Conservation (phyloP, 192 early-diverging fungal genomes). For the Rhizoclosmatium globosum region DNA sequence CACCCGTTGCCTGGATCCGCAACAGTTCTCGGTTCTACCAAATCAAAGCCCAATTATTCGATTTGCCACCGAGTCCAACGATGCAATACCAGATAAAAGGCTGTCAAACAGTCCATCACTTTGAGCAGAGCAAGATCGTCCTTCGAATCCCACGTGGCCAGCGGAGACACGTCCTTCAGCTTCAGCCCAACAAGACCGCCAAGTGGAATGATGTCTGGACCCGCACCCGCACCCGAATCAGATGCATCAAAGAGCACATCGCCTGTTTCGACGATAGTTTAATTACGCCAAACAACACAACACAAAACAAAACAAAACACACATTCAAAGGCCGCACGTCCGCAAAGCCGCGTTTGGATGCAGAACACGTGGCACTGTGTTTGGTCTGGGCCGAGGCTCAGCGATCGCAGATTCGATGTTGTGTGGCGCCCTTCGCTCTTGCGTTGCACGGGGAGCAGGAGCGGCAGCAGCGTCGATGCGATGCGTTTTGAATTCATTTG, state of each 20-base stretch:
- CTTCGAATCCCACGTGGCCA: background rate
- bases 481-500: background rate
- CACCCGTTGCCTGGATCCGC: background rate
- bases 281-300: background rate
- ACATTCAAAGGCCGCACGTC: background rate
- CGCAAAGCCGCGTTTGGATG: background rate
- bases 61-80: background rate
- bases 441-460: conserved; percentile 75
- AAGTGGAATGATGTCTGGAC: background rate
- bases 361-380: background rate
- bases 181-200: background rate
- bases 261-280: background rate
- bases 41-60: background rate
- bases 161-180: conserved; percentile 1
- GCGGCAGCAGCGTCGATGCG: conserved; percentile 34
- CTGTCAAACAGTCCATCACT: background rate
- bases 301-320: background rate
- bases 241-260: background rate
- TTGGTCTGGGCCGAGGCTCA: background rate
- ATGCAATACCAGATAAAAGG: background rate
- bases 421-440: conserved; percentile 62
- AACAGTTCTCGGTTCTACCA: background rate
- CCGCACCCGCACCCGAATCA: background rate
- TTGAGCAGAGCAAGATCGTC: background rate
- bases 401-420: conserved; percentile 49